Base-by-base conservation (phyloP, 306 rosid genomes). In the Corylus avellana region DNA sequence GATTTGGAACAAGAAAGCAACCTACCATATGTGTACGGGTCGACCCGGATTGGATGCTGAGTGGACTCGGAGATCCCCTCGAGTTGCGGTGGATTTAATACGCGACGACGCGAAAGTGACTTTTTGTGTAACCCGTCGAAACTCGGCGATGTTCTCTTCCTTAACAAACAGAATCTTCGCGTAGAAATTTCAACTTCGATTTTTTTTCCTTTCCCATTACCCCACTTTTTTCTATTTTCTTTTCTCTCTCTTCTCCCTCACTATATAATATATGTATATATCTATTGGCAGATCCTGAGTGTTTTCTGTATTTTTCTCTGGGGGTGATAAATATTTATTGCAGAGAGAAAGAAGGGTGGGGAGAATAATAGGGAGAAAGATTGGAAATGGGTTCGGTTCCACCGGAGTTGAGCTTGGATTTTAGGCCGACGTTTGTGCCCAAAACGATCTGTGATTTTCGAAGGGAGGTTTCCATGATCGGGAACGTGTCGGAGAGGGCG, bases 381-480 rank as follows among this genome's bases (percentile, higher is more conserved):
- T 83, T 77, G 47, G 12, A 17, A 50, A 95, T 95, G 98, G 93
- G 85, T 81, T 91, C 89, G 85, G 85, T 90, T 91, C 86, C 88
- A 39, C 76, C 95, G 44, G 96, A 90, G 76, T 97, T 92, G 77
- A 91, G 88, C 87, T 91, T 93, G 88, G 96, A 91, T 86, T 80
- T 91, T 50, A 80, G 87, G 83, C 90, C 96, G 48, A 57, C 78
- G 42, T 92, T 86, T 72, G 83, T 89, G 5, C 98, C 99, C 56
- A 92, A 90, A 69, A 81, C 96, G 81, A 84, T 93, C 87, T 35
- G 80, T 63, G 89, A 91, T 81, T 89, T 95, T 51, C 94, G 92
- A 77, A 80, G 4, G 50, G 85, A 85, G 71, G 79, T 92, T 4
- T 89, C 93, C 27, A 35, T 58, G 68, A 58, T 89, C 37, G 75